Evolutionary conservation across 345 rosid species (phyloP), one percentile per base, ranked within the genome.

Genomic region (Luvunga scandens): DNA sequence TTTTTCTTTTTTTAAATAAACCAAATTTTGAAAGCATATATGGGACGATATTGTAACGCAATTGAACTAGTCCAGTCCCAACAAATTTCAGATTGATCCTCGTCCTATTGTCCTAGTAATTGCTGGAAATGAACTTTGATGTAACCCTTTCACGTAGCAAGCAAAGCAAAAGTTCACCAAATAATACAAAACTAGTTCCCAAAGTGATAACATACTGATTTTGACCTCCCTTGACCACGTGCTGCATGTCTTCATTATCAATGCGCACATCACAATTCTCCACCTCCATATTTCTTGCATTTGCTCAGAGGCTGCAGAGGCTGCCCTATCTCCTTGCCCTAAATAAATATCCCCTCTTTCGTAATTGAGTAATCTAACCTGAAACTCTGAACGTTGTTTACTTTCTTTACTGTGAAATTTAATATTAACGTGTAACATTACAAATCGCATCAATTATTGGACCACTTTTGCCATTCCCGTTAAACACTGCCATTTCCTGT

Each of bases 381-480:
- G 21, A 53, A 53, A 18, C 57, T 18, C 56, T 16, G 7, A 50
- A 50, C 21, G 22, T 50, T 50, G 0, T 4, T 50, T 50, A 9
- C 21, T 50, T 16, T 18, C 22, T 50, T 50, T 18, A 50, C 56
- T 13, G 21, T 4, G 7, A 50, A 18, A 53, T 5, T 19, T 45
- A 45, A 45, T 13, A 14, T 45, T 45, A 45, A 45, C 50, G 50
- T 13, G 50, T 45, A 45, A 45, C 50, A 13, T 45, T 45, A 45
- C 18, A 45, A 13, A 18, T 18, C 57, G 69, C 62, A 2, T 42
- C 77, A 74, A 62, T 74, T 62, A 62, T 42, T 27, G 59, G 39
- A 39, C 39, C 60, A 21, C 19, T 74, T 42, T 62, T 62, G 24
- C 39, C 18, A 28, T 53, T 74, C 42, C 69, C 77, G 60, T 74